Evolutionary conservation across 176 grass and related monocot genomes (phyloP), one percentile per base, ranked within the genome.

Genomic region (Musa troglodytarum): DNA sequence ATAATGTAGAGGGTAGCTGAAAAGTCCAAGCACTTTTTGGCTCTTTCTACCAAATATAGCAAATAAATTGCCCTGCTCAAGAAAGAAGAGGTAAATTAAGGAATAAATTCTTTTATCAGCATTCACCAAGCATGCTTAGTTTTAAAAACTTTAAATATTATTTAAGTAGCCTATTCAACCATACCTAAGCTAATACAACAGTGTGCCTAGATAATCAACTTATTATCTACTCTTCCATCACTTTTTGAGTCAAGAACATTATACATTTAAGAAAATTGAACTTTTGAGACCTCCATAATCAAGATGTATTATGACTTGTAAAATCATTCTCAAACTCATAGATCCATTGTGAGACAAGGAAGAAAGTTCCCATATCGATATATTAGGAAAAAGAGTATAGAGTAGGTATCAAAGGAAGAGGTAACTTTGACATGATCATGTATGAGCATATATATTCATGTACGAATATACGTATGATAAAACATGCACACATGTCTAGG

Each of bases 1-100:
- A 99, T 83, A n/a, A 99, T 99, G 73, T 99, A 92, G 65, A 99
- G 87, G 65, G 96, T 99, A 51, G 96, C 96, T 75, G 96, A 79
- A 78, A 95, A 95, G 68, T 99, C 96, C 76, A 99, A 79, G 59
- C 96, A 99, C 79, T 99, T 94, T 85, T 95, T 99, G 28, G 91
- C 86, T 86, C 96, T 95, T 83, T 99, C 96, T 63, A 95, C 88
- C 78, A 99, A 74, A 79, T 89, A 95, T 80, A 99, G 73, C 85
- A 95, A 85, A 80, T 82, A 92, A 56, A 79, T 86, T 73, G 91
- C 96, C 70, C 91, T 99, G 88, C 52, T 67, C 28, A 83, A 77
- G 64, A 53, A 71, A 84, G 85, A 34, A 72, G 70, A 50, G 65
- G 11, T 83, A 78, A 26, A 58, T 76, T 79, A 61, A 75, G 79